Base-by-base conservation (phyloP, 2,329 filamentous ascomycete genomes). In the Cercospora sojina region DNA sequence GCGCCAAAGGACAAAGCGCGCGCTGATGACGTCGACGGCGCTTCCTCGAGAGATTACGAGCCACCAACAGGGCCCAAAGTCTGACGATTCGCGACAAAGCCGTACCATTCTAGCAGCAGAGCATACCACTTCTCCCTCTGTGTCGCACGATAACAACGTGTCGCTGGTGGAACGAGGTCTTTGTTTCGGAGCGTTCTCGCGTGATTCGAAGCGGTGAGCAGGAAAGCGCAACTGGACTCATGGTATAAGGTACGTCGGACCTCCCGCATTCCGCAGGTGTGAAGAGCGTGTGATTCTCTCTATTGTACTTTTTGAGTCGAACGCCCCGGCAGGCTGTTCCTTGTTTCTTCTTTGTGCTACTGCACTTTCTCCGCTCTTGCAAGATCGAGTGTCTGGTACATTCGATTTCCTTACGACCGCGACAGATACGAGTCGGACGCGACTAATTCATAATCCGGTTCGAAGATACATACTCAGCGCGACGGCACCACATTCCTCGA, bases 311-410 rank as follows among this genome's bases (percentile, higher is more conserved):
- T 47, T 41, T 41, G 16, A 41, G 35, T 41, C 16, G 43, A 49
- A 49, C 20, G 43, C 43, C 43, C 43, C 43, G 43, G 43, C 43
- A 49, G 43, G 43, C 43, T 25, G 43, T 49, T 49, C 43, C 43
- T 49, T 49, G 43, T 49, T 25, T 20, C 43, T 23, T 49, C 43
- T 49, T 25, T 12, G 43, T 49, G 43, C 10, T 25, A 23, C 43
- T 49, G 20, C 43, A 49, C 47, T 31, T 43, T 31, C 38, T 20
- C 27, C 31, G n/a, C 60, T 49, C 32, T 56, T 29, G 55, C 53
- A 60, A 31, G 57, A 59, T 43, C 64, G 47, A 60, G 65, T 64
- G 65, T 66, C 65, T 67, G 65, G 65, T 41, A 66, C 64, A 67
- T 57, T 64, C 57, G 56, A 51, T 41, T 60, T 32, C 27, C 56